Percentiles rank a stretch among this genome's conserved stretches.
phyloP scores from a whole-genome alignment of 768 basidiomycete species.

The Suillus lakei region DNA sequence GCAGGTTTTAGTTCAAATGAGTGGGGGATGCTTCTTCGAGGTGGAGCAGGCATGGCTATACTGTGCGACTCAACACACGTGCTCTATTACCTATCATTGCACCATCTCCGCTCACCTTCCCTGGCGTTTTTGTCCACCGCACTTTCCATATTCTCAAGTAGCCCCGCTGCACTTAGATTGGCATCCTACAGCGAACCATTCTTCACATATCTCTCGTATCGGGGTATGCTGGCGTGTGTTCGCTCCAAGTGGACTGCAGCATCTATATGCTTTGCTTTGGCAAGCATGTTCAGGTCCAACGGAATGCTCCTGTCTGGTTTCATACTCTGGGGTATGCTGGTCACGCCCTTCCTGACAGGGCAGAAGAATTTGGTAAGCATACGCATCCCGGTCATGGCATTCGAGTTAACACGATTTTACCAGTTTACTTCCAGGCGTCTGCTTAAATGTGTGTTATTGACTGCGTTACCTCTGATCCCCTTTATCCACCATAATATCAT shows the following conservation, averaged over 20 bases:
- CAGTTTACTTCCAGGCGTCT: conserved; percentile 42
- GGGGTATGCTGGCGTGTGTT: conserved; percentile 39
- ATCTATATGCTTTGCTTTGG: conserved; percentile 63
- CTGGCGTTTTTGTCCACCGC: conserved; percentile 65
- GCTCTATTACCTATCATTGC: conserved; percentile 62
- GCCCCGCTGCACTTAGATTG: conserved; percentile 73
- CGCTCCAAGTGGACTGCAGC: conserved; percentile 56
- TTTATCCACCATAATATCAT: conserved; percentile 73
- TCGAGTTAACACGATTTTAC: conserved; percentile 2
- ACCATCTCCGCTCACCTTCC: conserved; percentile 55
- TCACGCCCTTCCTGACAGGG: conserved; percentile 53
- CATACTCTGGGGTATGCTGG: conserved; percentile 71
- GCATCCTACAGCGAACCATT: conserved; percentile 86
- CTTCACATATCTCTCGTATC: conserved; percentile 82
- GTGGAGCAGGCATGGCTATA: conserved; percentile 42
- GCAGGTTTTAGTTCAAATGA: conserved; percentile 10
- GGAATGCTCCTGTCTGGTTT: conserved; percentile 79
- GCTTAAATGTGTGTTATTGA: conserved; percentile 44
- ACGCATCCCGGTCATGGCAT: not conserved
- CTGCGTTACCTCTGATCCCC: conserved; percentile 58
- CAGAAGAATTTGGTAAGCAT: conserved; percentile 35
- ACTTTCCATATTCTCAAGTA: conserved; percentile 80
- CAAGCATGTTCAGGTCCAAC: conserved; percentile 75
- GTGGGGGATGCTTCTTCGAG: conserved; percentile 37
- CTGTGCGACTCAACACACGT: conserved; percentile 48